Evolutionary conservation across 805 yeast genomes (phyloP).

Genomic region (Ogataea trehaloabstinens): DNA sequence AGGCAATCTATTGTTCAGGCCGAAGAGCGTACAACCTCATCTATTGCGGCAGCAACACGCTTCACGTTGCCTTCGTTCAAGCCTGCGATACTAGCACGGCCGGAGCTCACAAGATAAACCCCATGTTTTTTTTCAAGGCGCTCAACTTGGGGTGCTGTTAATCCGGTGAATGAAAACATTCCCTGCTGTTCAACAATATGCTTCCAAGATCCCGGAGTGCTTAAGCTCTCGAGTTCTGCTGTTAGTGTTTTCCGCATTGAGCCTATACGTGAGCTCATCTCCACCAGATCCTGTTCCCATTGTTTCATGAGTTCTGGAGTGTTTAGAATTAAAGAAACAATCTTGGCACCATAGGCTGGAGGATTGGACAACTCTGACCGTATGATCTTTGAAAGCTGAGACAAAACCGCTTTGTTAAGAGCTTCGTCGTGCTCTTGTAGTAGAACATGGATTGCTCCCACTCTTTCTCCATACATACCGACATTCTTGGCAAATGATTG

Average conservation of each 20-base stretch:
- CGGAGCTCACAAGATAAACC: conserved; percentile 76
- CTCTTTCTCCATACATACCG: conserved; percentile 97
- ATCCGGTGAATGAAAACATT: conserved; percentile 95
- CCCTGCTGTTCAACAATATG: conserved; percentile 91
- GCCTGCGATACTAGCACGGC: conserved; percentile 94
- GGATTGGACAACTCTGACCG: conserved; percentile 91
- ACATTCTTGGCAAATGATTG: conserved; percentile 97
- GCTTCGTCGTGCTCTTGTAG: conserved; percentile 41
- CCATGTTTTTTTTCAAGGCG: conserved; percentile 76
- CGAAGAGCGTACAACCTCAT: conserved; percentile 58
- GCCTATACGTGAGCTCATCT: conserved; percentile 83
- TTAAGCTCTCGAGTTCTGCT: conserved; percentile 54
- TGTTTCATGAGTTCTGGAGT: conserved; percentile 65
- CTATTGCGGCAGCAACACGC: conserved; percentile 76
- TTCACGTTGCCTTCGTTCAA: conserved; percentile 76
- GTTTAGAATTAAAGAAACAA: conserved; percentile 72
- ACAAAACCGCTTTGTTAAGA: conserved; percentile 55
- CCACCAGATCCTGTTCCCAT: conserved; percentile 81
- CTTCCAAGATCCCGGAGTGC: conserved; percentile 90
- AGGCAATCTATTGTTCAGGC: no score
- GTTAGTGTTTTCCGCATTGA: conserved; percentile 73
- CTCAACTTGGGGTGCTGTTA: conserved; percentile 70
- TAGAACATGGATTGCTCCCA: conserved; percentile 85
- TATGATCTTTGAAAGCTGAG: conserved; percentile 74
- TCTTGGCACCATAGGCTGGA: conserved; percentile 93